These are phyloP conservation scores for Pseudogymnoascus sp. DNA, from an alignment of 2,329 filamentous ascomycete species.

Conservation along the genomic window DNA sequence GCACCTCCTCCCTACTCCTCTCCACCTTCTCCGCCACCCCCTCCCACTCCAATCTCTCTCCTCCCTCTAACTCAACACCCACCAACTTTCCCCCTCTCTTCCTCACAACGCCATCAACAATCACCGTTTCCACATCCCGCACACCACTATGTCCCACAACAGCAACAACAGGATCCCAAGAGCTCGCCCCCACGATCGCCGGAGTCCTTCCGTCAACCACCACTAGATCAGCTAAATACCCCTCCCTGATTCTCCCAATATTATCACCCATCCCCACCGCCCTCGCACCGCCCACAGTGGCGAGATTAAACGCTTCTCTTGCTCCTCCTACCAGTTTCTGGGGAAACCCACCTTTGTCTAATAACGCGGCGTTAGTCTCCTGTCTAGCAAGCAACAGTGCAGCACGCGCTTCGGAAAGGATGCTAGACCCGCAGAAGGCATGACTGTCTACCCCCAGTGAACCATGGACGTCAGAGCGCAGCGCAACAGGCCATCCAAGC, in stretches of 20 bases:
- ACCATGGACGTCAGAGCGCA: slow-evolving; percentile 28
- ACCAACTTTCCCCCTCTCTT: slow-evolving; percentile 29
- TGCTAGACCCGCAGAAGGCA: slow-evolving; percentile 26
- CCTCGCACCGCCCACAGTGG: slow-evolving; percentile 40
- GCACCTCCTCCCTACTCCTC: slow-evolving; percentile 29
- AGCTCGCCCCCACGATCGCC: slow-evolving; percentile 35
- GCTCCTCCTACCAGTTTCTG: slow-evolving; percentile 28
- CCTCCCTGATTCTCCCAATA: slow-evolving; percentile 40
- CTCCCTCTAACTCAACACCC: slow-evolving; percentile 13
- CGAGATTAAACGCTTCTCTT: slow-evolving; percentile 43
- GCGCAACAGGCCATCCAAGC: slow-evolving; percentile 32
- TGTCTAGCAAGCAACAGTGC: slow-evolving; percentile 29
- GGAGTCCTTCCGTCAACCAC: slow-evolving; percentile 39
- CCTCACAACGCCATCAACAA: slow-evolving; percentile 37
- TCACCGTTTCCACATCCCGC: slow-evolving; percentile 37
- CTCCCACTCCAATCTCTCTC: slow-evolving; percentile 14
- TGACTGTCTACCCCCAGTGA: slow-evolving; percentile 34
- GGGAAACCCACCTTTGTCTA: slow-evolving; percentile 23
- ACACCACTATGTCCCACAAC: slow-evolving; percentile 37
- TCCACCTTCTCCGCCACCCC: slow-evolving; percentile 20
- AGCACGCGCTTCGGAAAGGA: slow-evolving; percentile 31
- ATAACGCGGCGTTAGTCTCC: slow-evolving; percentile 26
- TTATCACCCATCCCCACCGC: slow-evolving; percentile 36
- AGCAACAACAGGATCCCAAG: slow-evolving; percentile 37
- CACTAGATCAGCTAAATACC: slow-evolving; percentile 42